Base-by-base conservation (phyloP, 768 basidiomycete genomes). In the Neoboletus magnificus region DNA sequence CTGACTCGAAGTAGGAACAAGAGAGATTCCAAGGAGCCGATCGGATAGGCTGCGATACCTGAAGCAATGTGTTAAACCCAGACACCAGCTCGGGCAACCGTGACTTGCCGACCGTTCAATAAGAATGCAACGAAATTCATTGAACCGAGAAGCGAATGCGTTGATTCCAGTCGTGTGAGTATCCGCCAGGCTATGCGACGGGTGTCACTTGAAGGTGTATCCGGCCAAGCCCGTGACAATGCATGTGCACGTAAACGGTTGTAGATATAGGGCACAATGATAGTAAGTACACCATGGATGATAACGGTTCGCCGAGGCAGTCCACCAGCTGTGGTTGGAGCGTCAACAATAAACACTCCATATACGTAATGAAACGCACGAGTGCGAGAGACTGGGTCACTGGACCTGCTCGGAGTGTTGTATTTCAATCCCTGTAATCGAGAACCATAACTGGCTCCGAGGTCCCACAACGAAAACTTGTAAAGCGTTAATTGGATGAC, bases 21-120 rank as follows among this genome's bases (percentile, higher is more conserved):
- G 82, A 30, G 79, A 77, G 77, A 99, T 81, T 25, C 77, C 72
- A 16, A 98, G 76, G 22, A 97, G 58, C 45, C 97, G 78, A 67
- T 96, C 93, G 13, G 86, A 76, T 27, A 94, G 68, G 27, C 93
- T 89, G 1, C 95, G 88, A 69, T 93, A 94, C 68, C 96, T 98
- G 61, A 20, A n/a, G 30, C 32, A 51, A 50, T 20, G 5, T 23
- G 37, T 66, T 15, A 62, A 52, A 46, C 11, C 16, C 33, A 12
- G 5, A 37, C 47, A 27, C 36, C 5, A 32, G 54, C 29, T 37
- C 35, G 50, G 35, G 53, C 10, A 25, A 56, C 48, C 35, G 13
- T 33, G 54, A 76, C 84, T 69, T 66, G 91, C 95, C 82, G 80
- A 57, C 95, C 94, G 68, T 92, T 82, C 82, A 85, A 89, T 32